phyloP scores from a whole-genome alignment of 2,329 filamentous ascomycete species.

The Fusarium beomiforme region DNA sequence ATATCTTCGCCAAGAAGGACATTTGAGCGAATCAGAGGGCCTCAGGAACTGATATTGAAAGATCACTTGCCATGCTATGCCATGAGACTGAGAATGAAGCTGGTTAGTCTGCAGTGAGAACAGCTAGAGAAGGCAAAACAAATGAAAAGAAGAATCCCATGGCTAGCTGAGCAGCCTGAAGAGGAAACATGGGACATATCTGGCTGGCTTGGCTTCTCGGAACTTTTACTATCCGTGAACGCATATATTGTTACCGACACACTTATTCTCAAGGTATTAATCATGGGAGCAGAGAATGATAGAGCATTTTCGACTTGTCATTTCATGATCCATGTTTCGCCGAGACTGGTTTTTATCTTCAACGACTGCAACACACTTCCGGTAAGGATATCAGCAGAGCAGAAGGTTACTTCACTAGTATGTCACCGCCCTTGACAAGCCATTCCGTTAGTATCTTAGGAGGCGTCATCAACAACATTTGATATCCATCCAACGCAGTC shows the following conservation, averaged over 20 bases:
- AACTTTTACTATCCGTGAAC: neutral
- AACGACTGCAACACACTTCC: too few relatives aligned
- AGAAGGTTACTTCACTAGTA: neutral
- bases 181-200: accelerated
- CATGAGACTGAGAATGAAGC: neutral
- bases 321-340: too few relatives aligned
- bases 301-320: neutral
- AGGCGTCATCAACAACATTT: accelerated
- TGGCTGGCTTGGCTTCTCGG: neutral
- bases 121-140: neutral
- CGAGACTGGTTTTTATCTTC: too few relatives aligned
- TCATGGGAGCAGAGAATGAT: neutral
- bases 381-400: neutral
- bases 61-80: accelerated
- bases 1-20: neutral
- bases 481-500: accelerated
- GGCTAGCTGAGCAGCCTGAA: accelerated
- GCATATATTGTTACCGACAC: accelerated
- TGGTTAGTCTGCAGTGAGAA: too few relatives aligned
- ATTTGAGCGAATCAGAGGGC: accelerated
- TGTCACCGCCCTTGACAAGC: too few relatives aligned
- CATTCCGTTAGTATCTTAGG: too few relatives aligned
- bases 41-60: accelerated
- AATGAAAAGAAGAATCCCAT: accelerated
- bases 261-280: neutral